Base-by-base conservation (phyloP, 805 yeast genomes). In the Pichia deserticola region DNA sequence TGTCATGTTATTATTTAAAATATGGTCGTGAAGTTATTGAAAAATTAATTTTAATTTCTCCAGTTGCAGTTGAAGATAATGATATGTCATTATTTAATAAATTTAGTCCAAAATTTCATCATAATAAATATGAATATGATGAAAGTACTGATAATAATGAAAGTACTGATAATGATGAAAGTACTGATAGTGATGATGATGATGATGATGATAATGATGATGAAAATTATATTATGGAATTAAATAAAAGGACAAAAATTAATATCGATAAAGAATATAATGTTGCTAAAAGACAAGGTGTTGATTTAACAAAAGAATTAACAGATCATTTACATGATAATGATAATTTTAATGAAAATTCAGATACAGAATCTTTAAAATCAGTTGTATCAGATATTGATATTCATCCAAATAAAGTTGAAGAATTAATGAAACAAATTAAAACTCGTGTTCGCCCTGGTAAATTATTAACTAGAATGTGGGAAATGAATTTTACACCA, bases 11-110 rank as follows among this genome's bases (percentile, higher is more conserved):
- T 58, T 73, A 86, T 11, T 59, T 81, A 43, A 78, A 71, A 51
- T 72, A 81, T 56, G 86, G 88, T 0, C 63, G 76, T 0, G 63
- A 69, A 1, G 43, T 54, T 5, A 71, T 86, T 11, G 66, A 73
- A n/a, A 77, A 79, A 51, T 62, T 86, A 55, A 70, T 84, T 5
- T 66, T 86, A 38, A 70, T 85, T 4, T 83, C 89, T 0, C 95
- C 95, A 0, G 85, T 82, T 1, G 95, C 95, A 0, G 82, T 86
- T 13, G 93, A 86, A 56, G 71, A 85, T 43, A 81, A 74, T 47
- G 74, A 81, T 0, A 76, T 71, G 54, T 78, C 89, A 0, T 50
- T 65, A 39, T 51, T 35, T 32, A 49, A 48, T 7, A 36, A 40
- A 12, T 47, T 15, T 33, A 42, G 29, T 20, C 7, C 29, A 30